Evolutionary conservation across 2,329 filamentous ascomycete genomes (phyloP), one percentile per base, ranked within the genome.

Genomic region (Cordyceps fumosorosea): DNA sequence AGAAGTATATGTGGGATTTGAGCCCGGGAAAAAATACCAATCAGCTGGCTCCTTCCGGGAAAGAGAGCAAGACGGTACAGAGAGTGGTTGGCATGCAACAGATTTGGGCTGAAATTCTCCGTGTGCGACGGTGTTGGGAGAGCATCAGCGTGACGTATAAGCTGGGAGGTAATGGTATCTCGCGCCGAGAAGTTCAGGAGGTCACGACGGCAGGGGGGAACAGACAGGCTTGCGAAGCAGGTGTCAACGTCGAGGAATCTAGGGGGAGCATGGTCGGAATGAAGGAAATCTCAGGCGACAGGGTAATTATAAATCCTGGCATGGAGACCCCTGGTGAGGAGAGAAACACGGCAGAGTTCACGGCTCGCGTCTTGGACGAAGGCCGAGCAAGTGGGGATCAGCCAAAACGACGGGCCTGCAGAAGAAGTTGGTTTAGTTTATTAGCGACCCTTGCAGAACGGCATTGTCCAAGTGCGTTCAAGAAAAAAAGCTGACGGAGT

Each of bases 281-380:
- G 34, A 24, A 18, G 4, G 12, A 26, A n/a, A 11, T 11, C 18
- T 1, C 29, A 45, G 40, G 40, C 24, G 40, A 29, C 16, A 56
- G 18, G 53, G 22, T 45, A 29, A 45, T 56, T 56, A 45, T 56
- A 56, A 24, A 44, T 26, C 12, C 22, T 56, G 24, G 18, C 16
- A 29, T 56, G 37, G 40, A n/a, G 29, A n/a, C 53, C 8, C 22
- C 52, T 55, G 32, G 29, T 24, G 24, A 20, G 18, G 18, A 18
- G 40, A 12, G n/a, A 57, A 34, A 22, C 40, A 20, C 1, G 14
- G n/a, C 16, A 4, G 42, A 47, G n/a, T 37, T 14, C 24, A 47
- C 55, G 44, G 42, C 55, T 57, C 55, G 55, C 55, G 55, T 48
- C 55, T 37, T 48, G 18, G 7, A 11, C 44, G 34, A 57, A 48